Base-by-base conservation (phyloP, 2,329 filamentous ascomycete genomes). In the Akanthomyces uredinophilus region DNA sequence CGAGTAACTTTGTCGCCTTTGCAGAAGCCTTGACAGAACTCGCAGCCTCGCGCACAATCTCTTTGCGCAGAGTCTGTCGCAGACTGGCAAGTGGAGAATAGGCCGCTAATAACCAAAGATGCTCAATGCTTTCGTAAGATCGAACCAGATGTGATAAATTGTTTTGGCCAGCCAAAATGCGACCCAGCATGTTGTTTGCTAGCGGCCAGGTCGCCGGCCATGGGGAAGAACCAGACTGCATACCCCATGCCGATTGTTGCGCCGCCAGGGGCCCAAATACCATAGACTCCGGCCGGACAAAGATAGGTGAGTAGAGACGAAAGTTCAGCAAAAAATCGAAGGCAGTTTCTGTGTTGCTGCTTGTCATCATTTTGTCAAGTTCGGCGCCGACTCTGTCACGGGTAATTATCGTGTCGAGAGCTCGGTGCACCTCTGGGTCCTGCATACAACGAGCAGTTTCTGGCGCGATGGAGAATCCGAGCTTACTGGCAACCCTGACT, bases 51-150 rank as follows among this genome's bases (percentile, higher is more conserved):
- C 64, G 61, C 24, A 66, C 65, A 4, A 50, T 58, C 43, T 65
- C 43, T 46, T 22, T 41, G 4, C 59, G 62, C 29, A 41, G 61
- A 0, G 14, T 49, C 1, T 61, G 50, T 18, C 62, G 64, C 7
- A 68, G 58, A 11, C 43, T 61, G 3, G 62, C 60, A 8, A 68
- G 29, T 13, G 65, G 66, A 5, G 63, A 53, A 35, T 62, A 66
- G 29, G 63, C 64, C 3, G 57, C 65, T 63, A 68, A 61, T 54
- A 44, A 60, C 65, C 66, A 67, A 6, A 66, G 53, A 51, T 43
- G 27, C 2, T 64, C 60, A 8, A 37, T 13, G 10, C 54, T 62
- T 6, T 43, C 24, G 4, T 66, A 62, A 1, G 46, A 51, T 35
- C 32, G 39, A 14, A 67, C 41, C 58, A 67, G 53, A 24, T 44